These are phyloP conservation scores for Exophiala viscosa DNA, from an alignment of 2,329 filamentous ascomycete genomes.

Conservation along the genomic window DNA sequence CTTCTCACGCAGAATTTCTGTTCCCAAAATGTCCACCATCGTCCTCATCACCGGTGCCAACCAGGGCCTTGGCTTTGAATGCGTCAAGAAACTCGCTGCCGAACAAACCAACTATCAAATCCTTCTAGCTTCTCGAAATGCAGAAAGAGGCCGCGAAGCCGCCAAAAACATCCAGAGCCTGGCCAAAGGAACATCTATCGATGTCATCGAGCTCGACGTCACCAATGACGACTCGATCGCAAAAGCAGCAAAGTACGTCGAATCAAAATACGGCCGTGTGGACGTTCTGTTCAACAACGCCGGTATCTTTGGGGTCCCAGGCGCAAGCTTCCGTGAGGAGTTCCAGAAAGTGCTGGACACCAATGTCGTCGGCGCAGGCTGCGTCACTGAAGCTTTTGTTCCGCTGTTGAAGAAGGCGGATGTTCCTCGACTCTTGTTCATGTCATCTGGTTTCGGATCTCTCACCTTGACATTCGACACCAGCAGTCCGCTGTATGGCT, in stretches of 20 bases:
- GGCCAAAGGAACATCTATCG: constrained; percentile 8
- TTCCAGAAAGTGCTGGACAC: constrained; percentile 23
- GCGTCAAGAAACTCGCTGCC: constrained; percentile 29
- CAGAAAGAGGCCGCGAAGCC: constrained; percentile 36
- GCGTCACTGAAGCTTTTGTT: constrained; percentile 20
- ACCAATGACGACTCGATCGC: constrained; percentile 17
- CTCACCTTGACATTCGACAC: constrained; percentile 13
- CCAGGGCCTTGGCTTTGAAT: constrained; percentile 21
- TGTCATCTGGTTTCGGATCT: constrained; percentile 21
- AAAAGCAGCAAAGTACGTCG: constrained; percentile 18
- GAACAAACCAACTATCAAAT: constrained; percentile 35
- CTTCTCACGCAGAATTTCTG: neutral
- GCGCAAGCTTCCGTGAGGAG: constrained; percentile 11
- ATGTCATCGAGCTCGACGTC: constrained; percentile 17
- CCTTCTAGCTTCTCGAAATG: constrained; percentile 32
- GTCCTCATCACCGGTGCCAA: constrained; percentile 23
- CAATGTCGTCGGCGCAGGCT: constrained; percentile 12
- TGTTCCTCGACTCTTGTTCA: constrained; percentile 20
- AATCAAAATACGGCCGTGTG: constrained; percentile 19
- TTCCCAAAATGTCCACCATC: constrained; percentile 6
- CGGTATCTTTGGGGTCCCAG: constrained; percentile 8
- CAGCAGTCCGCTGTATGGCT: constrained; percentile 1
- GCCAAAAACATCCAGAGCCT: constrained; percentile 7
- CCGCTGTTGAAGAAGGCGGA: constrained; percentile 20
- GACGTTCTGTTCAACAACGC: constrained; percentile 29